phyloP scores from a whole-genome alignment of 139 green algal genomes.

The Mychonastes homosphaera region DNA sequence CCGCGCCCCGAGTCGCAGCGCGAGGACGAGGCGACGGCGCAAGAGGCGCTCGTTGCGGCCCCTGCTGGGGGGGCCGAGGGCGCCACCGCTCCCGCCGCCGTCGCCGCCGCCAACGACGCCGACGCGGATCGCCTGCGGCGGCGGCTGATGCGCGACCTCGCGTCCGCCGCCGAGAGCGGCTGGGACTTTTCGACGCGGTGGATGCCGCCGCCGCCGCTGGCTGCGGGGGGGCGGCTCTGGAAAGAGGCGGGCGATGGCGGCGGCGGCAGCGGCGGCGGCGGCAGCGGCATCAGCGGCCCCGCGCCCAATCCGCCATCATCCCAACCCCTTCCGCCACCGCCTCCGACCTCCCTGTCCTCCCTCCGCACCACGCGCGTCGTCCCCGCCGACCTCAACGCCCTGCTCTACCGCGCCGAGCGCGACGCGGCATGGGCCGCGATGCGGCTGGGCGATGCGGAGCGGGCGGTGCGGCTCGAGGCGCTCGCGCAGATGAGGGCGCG shows the following conservation, averaged over 20 bases:
- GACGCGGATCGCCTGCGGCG: no score
- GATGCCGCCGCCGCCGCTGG: constrained; percentile 58
- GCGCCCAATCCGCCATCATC: no score
- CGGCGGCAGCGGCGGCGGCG: no score
- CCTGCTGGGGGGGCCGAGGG: background rate
- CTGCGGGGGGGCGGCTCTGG: background rate
- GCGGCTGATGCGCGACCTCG: constrained; percentile 66
- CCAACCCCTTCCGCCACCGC: background rate
- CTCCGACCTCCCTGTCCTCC: background rate
- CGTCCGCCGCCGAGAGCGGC: constrained; percentile 76
- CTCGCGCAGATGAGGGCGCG: constrained; percentile 9
- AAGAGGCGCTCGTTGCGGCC: background rate
- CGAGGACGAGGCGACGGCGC: background rate
- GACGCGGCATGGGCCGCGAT: constrained; percentile 20
- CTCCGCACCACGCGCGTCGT: constrained; percentile 36
- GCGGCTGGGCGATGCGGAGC: constrained; percentile 7
- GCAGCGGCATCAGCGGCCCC: background rate
- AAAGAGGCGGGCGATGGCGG: background rate
- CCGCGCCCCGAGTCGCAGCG: constrained; percentile 78
- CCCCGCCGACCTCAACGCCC: constrained; percentile 85
- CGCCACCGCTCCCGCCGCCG: background rate
- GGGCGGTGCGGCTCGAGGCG: constrained; percentile 12
- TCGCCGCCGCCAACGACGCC: background rate
- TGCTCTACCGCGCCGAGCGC: constrained; percentile 52
- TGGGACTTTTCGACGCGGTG: constrained; percentile 89